These are phyloP conservation scores for Tricholoma saponaceum DNA, from an alignment of 768 basidiomycete genomes.

Conservation along the genomic window DNA sequence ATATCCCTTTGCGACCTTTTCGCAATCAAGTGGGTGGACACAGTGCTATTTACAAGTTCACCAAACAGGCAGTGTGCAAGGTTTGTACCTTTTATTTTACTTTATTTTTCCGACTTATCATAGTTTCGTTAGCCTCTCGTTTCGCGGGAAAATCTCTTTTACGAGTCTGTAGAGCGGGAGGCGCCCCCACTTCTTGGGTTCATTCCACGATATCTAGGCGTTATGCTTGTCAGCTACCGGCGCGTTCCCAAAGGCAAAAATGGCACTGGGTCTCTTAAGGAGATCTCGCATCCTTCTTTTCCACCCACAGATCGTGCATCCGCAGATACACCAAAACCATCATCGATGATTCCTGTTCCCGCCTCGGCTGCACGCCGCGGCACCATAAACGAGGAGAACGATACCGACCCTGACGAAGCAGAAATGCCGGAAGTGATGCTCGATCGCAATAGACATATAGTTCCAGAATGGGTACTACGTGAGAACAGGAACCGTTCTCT, in stretches of 20 bases:
- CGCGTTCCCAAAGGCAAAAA: constrained; percentile 52
- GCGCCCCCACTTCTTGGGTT: constrained; percentile 90
- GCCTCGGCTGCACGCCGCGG: constrained; percentile 13
- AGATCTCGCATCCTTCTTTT: constrained; percentile 23
- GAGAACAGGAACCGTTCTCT: constrained; percentile 45
- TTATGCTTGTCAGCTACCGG: constrained; percentile 97
- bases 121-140: constrained; percentile 74
- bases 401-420: constrained; percentile 58
- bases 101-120: constrained; percentile 17
- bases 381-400: constrained; percentile 23
- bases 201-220: constrained; percentile 97
- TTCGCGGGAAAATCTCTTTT: constrained; percentile 95
- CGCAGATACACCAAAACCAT: constrained; percentile 19
- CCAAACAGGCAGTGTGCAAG: constrained; percentile 97
- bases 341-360: constrained; percentile 16
- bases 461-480: constrained; percentile 87
- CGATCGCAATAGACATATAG: constrained; percentile 91
- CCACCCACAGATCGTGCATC: constrained; percentile 16
- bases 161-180: constrained; percentile 93
- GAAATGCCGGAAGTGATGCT: constrained; percentile 94
- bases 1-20: constrained; percentile 93
- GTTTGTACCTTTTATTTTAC: constrained; percentile 42
- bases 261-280: constrained; percentile 14
- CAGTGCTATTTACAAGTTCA: constrained; percentile 96
- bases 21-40: constrained; percentile 98